These are phyloP conservation scores for Pichia cactophila DNA, from an alignment of 1,139 yeast species.

Conservation along the genomic window DNA sequence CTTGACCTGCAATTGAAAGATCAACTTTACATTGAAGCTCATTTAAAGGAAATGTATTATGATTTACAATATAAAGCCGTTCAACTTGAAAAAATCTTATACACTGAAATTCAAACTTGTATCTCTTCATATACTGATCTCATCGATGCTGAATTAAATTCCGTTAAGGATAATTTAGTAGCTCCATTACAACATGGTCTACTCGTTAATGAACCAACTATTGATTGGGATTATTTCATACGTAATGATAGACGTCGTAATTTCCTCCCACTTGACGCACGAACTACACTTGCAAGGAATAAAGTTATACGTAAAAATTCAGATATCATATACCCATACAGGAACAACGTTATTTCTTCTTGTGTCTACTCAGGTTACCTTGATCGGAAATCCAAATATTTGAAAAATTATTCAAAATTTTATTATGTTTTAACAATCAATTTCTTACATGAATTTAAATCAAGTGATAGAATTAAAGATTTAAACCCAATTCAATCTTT, in stretches of 20 bases:
- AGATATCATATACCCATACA: constrained; percentile 44
- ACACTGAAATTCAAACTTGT: constrained; percentile 55
- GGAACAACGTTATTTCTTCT: constrained; percentile 43
- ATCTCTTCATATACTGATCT: constrained; percentile 47
- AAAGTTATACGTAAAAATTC: constrained; percentile 38
- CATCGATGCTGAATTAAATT: constrained; percentile 50
- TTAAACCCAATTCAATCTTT: constrained; percentile 35
- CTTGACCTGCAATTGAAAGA: constrained; percentile 62
- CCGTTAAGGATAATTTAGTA: constrained; percentile 49
- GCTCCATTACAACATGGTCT: constrained; percentile 60
- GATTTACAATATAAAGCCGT: constrained; percentile 68
- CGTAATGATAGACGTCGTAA: constrained; percentile 40
- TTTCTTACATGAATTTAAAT: constrained; percentile 64
- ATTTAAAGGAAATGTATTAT: constrained; percentile 60
- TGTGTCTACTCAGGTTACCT: constrained; percentile 49
- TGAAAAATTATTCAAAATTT: constrained; percentile 56
- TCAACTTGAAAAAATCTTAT: constrained; percentile 63
- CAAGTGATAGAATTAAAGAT: constrained; percentile 54
- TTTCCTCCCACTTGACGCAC: constrained; percentile 21
- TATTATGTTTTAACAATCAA: constrained; percentile 71
- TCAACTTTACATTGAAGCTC: constrained; percentile 63
- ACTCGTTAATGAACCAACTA: constrained; percentile 49
- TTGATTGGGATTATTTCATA: constrained; percentile 74
- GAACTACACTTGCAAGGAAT: constrained; percentile 30
- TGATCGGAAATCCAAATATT: constrained; percentile 52